phyloP scores from a whole-genome alignment of 2,329 filamentous ascomycete genomes.

The Scytalidium sp. region DNA sequence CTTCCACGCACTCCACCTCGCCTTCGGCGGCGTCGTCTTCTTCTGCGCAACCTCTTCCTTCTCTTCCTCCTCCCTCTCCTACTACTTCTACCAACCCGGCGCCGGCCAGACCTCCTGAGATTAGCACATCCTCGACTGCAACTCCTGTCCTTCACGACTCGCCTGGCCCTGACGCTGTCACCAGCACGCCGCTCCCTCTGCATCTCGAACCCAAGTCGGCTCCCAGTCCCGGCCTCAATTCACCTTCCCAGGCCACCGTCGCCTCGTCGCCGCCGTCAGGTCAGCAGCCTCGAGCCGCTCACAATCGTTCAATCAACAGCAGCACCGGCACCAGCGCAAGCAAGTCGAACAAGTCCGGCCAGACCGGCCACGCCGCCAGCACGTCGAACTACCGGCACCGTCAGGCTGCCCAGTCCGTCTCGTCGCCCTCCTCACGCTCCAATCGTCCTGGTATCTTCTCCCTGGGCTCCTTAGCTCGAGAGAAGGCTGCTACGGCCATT shows the following conservation, averaged over 20 bases:
- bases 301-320: conserved; percentile 1
- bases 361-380: not conserved
- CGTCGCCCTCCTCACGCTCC: conserved; percentile 6
- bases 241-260: not conserved
- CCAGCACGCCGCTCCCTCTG: conserved; percentile 2
- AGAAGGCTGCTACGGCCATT: conserved; percentile 27
- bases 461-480: conserved; percentile 27
- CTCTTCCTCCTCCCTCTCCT: not conserved
- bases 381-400: conserved; percentile 16
- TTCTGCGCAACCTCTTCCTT: not conserved
- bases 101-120: not conserved
- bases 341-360: too few relatives aligned
- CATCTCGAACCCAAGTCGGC: not conserved
- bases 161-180: not conserved
- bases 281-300: not conserved
- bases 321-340: not conserved
- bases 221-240: not conserved
- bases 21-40: not conserved
- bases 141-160: not conserved
- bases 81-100: conserved; percentile 1
- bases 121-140: not conserved
- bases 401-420: conserved; percentile 17
- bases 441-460: conserved; percentile 23
- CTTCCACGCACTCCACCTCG: not conserved
- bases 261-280: not conserved